Percentiles rank a stretch among this genome's conserved stretches.
These are phyloP conservation scores for Euptelea pleiosperma DNA, from an alignment of 164 flowering plant species.

Conservation along the genomic window DNA sequence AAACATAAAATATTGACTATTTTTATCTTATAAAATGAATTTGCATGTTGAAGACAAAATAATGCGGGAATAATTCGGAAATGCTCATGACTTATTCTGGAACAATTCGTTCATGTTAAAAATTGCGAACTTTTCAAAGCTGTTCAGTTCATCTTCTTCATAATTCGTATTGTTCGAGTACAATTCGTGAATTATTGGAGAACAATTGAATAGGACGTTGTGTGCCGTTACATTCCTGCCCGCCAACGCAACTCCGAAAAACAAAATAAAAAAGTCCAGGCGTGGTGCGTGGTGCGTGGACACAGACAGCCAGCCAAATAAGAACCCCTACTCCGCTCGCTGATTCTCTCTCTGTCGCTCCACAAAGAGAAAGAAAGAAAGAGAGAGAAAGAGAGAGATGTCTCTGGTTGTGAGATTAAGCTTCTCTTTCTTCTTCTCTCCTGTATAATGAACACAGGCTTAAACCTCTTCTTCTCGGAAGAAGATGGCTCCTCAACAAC, in stretches of 20 bases:
- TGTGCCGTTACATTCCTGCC: constrained; percentile 24
- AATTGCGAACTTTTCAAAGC: no score
- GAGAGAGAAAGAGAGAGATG: not conserved
- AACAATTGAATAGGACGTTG: no score
- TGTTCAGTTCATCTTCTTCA: no score
- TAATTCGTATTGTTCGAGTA: no score
- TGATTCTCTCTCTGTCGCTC: constrained; percentile 2
- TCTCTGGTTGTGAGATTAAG: not conserved
- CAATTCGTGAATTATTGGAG: no score
- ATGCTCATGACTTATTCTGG: no score
- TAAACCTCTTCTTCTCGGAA: constrained; percentile 48
- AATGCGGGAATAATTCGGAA: no score
- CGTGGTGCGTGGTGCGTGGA: constrained; percentile 16
- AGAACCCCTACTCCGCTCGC: constrained; percentile 11
- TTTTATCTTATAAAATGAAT: no score
- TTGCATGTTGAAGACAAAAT: no score
- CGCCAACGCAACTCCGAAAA: constrained; percentile 17
- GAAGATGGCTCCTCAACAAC: constrained; percentile 44
- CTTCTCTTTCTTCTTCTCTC: not conserved
- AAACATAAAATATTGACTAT: no score
- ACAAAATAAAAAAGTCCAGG: constrained; percentile 18
- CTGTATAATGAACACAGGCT: constrained; percentile 28
- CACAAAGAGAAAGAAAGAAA: no score
- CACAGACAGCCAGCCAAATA: constrained; percentile 5
- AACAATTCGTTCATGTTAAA: no score